These are phyloP conservation scores for Gracilaria domingensis DNA, from an alignment of 23 red algal genomes.

Conservation along the genomic window DNA sequence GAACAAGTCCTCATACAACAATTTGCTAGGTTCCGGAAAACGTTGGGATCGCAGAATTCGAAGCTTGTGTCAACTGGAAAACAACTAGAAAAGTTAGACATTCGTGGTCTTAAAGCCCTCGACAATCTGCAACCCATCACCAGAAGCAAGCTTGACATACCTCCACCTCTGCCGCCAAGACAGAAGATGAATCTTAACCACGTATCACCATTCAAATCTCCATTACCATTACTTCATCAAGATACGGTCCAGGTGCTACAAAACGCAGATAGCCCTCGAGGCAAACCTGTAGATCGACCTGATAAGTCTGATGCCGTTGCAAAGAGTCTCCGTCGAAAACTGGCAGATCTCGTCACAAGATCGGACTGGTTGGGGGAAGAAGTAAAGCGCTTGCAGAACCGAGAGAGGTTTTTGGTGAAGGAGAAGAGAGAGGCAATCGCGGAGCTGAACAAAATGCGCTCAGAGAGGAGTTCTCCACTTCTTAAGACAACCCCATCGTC, in stretches of 20 bases:
- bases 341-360: constrained; percentile 37
- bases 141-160: constrained; percentile 10
- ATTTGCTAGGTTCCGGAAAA: constrained; percentile 29
- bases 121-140: constrained; percentile 18
- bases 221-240: background rate
- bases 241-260: background rate
- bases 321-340: constrained; percentile 13
- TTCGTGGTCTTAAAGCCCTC: constrained; percentile 24
- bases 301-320: constrained; percentile 12
- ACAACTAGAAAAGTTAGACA: constrained; percentile 20
- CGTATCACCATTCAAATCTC: background rate
- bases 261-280: background rate
- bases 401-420: constrained; percentile 26
- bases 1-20: constrained; percentile 49
- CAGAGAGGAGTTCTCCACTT: background rate
- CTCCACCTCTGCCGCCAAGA: background rate
- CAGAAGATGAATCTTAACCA: background rate
- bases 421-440: constrained; percentile 44
- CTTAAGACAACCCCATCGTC: background rate
- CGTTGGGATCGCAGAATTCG: constrained; percentile 34
- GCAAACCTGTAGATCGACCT: background rate
- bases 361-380: constrained; percentile 62
- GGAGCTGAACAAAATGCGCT: constrained; percentile 20
- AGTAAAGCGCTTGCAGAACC: constrained; percentile 56
- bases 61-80: constrained; percentile 30